Conservation (phyloP, 2,329 filamentous ascomycete genomes). For the Fusarium neocosmosporiellum region DNA sequence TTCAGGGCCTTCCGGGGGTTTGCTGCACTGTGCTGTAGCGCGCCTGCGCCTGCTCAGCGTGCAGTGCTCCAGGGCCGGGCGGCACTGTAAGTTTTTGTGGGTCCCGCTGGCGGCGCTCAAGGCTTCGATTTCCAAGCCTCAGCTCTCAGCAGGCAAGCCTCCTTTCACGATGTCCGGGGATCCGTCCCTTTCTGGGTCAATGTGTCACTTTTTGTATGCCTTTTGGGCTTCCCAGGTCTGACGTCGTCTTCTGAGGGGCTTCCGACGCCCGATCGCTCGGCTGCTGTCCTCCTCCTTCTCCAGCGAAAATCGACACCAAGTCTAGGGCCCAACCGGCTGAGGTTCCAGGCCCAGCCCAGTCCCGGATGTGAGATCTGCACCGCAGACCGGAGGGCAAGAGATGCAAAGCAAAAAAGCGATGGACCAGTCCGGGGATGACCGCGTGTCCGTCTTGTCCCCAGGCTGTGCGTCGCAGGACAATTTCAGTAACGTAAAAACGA, state of each 20-base stretch:
- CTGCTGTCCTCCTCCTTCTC: slow-evolving; percentile 13
- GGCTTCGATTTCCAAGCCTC: slow-evolving; percentile 3
- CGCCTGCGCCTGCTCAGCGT: background rate
- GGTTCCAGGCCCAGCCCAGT: slow-evolving; percentile 37
- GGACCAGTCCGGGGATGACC: slow-evolving; percentile 39
- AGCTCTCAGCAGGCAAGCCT: slow-evolving; percentile 9
- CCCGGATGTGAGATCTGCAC: slow-evolving; percentile 38
- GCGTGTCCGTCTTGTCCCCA: slow-evolving; percentile 40
- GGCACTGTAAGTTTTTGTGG: slow-evolving; percentile 18
- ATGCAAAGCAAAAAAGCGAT: slow-evolving; percentile 26
- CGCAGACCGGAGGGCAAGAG: slow-evolving; percentile 24
- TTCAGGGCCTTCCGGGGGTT: slow-evolving; percentile 12
- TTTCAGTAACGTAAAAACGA: slow-evolving; percentile 44
- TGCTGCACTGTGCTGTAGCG: slow-evolving; percentile 14
- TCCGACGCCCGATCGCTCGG: background rate
- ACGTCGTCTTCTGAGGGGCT: background rate
- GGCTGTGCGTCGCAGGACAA: slow-evolving; percentile 27
- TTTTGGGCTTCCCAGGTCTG: background rate
- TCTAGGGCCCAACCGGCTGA: slow-evolving; percentile 23
- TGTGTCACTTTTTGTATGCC: slow-evolving; percentile 18
- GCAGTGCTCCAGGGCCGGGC: slow-evolving; percentile 22
- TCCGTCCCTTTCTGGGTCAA: slow-evolving; percentile 12
- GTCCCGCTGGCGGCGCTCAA: slow-evolving; percentile 6
- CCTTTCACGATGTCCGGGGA: slow-evolving; percentile 7
- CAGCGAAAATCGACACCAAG: slow-evolving; percentile 13